Evolutionary conservation across 805 yeast species (phyloP), one percentile per base, ranked within the genome.

Genomic region (Wickerhamiella galacta): DNA sequence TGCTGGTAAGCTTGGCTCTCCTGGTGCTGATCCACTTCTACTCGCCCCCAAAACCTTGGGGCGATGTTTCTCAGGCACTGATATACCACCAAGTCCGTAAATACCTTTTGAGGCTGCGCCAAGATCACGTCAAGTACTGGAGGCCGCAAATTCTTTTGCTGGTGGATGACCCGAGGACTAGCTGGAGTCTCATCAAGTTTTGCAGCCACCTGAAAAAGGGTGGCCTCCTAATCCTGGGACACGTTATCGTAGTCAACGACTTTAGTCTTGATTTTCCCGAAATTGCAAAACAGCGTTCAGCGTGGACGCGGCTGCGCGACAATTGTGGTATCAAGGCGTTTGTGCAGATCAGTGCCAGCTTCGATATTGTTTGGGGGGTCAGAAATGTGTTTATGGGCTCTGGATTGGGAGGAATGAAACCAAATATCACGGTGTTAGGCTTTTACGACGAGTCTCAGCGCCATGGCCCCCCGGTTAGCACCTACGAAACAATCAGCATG

Each of bases 351-450:
- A 80, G 87, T 1, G 66, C 83, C 8, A 93, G 93, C 0, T 85
- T 94, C 0, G 67, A 77, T 2, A 62, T 90, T 26, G 76, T 83
- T 0, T 87, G 96, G 95, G 96, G 98, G 17, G 92, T 82, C 0
- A 63, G 98, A 39, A 87, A 87, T 50, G 83, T 90, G 7, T 83
- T 70, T 38, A 53, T 87, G 38, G 95, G 95, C 0, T 78, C 93
- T 3, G 99, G 99, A 0, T 60, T 90, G n/a, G 99, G 99, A 6
- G 95, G 95, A 9, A 90, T 90, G 98, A 76, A 71, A 46, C 98
- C 98, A 2, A 90, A 90, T 49, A 85, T 90, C 33, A 81, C 95
- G 0, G 92, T 90, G 0, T 39, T 90, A 20, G 96, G 96, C 0
- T 83, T 83, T 47, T 80, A 75, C 44, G 93, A 87, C 48, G 60